phyloP scores from a whole-genome alignment of 1,139 yeast genomes.

The Sugiyamaella paludigena region DNA sequence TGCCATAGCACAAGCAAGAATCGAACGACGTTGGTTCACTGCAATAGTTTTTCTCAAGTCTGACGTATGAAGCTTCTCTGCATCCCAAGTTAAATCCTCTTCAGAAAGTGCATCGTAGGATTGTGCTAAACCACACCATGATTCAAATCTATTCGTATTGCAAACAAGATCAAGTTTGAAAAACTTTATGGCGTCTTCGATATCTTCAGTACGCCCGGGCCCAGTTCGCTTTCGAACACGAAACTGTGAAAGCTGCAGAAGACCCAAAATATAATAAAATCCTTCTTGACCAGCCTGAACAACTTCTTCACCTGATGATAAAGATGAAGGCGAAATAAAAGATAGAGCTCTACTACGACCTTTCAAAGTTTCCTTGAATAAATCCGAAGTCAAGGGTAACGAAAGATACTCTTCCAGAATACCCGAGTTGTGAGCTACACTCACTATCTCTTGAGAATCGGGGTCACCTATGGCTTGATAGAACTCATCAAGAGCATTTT shows the following conservation, averaged over 20 bases:
- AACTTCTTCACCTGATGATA: conserved; percentile 31
- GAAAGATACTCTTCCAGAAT: conserved; percentile 53
- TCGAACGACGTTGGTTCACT: conserved; percentile 61
- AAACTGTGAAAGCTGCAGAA: conserved; percentile 63
- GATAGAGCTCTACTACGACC: conserved; percentile 49
- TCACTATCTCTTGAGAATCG: conserved; percentile 40
- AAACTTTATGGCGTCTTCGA: conserved; percentile 68
- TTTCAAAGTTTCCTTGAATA: conserved; percentile 55
- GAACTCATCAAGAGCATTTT: conserved; percentile 66
- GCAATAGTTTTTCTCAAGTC: conserved; percentile 67
- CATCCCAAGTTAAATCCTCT: conserved; percentile 86
- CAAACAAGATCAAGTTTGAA: conserved; percentile 65
- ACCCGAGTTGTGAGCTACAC: conserved; percentile 41
- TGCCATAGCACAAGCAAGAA: conserved; percentile 76
- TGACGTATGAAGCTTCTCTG: conserved; percentile 68
- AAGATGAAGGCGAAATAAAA: conserved; percentile 36
- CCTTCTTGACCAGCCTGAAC: conserved; percentile 50
- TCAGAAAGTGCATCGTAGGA: conserved; percentile 78
- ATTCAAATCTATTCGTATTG: conserved; percentile 68
- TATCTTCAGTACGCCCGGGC: conserved; percentile 78
- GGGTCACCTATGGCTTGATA: conserved; percentile 75
- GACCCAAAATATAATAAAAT: conserved; percentile 69
- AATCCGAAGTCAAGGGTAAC: conserved; percentile 48
- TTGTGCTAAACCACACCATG: conserved; percentile 84
- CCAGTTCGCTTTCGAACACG: conserved; percentile 64